phyloP scores from a whole-genome alignment of 1,139 yeast genomes.

The Pichia sp. region DNA sequence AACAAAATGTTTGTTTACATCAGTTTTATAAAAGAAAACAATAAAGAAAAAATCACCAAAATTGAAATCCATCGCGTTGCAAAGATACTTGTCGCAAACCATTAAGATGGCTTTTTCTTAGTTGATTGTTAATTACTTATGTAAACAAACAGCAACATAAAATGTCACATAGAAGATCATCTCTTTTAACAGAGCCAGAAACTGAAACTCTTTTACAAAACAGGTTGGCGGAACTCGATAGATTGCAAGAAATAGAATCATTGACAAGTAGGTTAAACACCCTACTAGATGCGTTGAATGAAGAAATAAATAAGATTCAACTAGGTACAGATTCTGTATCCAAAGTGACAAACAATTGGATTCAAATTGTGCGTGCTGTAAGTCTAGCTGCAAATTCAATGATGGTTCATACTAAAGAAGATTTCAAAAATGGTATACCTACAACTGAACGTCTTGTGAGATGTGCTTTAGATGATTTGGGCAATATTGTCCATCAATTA shows the following conservation, averaged over 20 bases:
- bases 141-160: neutral
- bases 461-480: conserved; percentile 29
- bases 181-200: conserved; percentile 15
- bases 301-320: conserved; percentile 4
- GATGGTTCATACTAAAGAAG: conserved; percentile 35
- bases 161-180: conserved; percentile 12
- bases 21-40: neutral
- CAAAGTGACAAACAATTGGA: conserved; percentile 60
- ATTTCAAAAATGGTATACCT: conserved; percentile 39
- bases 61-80: neutral
- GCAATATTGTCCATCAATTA: conserved; percentile 7
- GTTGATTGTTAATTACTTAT: no score
- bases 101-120: neutral
- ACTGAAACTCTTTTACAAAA: conserved; percentile 25
- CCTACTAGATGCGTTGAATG: neutral
- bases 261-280: conserved; percentile 31
- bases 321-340: conserved; percentile 34
- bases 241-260: conserved; percentile 43
- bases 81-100: neutral
- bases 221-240: conserved; percentile 48
- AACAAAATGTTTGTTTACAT: neutral
- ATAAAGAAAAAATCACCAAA: neutral
- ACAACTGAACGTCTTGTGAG: conserved; percentile 66
- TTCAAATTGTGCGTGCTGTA: conserved; percentile 57
- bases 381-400: conserved; percentile 62